Evolutionary conservation across 768 basidiomycete species (phyloP), one percentile per base, ranked within the genome.

Genomic region (Phylloporus scabripes): DNA sequence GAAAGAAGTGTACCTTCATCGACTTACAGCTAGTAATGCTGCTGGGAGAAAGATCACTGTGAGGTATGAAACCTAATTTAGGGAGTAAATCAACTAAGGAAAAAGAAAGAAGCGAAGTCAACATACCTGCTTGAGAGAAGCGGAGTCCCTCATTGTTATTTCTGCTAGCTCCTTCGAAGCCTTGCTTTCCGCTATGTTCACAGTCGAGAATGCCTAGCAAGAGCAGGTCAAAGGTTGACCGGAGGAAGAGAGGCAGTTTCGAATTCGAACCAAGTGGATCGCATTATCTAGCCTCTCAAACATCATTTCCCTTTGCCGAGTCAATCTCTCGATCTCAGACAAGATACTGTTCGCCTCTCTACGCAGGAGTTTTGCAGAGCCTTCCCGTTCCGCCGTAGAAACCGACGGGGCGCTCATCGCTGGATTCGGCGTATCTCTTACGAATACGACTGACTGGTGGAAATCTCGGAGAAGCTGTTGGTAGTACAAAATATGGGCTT

Each of bases 11-110:
- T 15, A 6, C 28, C 33, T 32, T 14, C 5, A 21, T 36, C 4
- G 5, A 53, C 66, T 7, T 53, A 66, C 65, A n/a, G 66, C 46
- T 1, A 67, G 12, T 29, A 77, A 79, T 10, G 72, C 68, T 8
- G 76, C 74, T 1, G 81, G 80, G 17, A 82, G 68, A 60, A 80
- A 83, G 24, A 78, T 49, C 77, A 79, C 77, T 0, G 80, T 75
- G 7, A 83, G 60, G 48, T 79, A 80, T 0, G 74, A 67, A 24
- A 82, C 72, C 59, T 80, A 32, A 74, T 49, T 7, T 23, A 28
- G 14, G 9, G 18, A n/a, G 10, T 63, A 11, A 60, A 37, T 24
- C 4, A 6, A 31, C 18, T 17, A 9, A 21, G 23, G 18, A 24
- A 9, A 40, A 28, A 9, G 32, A n/a, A 40, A 28, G 32, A 31